Evolutionary conservation across 192 early-diverging fungal genomes (phyloP).

Genomic region (Rhizophagus prolifer): DNA sequence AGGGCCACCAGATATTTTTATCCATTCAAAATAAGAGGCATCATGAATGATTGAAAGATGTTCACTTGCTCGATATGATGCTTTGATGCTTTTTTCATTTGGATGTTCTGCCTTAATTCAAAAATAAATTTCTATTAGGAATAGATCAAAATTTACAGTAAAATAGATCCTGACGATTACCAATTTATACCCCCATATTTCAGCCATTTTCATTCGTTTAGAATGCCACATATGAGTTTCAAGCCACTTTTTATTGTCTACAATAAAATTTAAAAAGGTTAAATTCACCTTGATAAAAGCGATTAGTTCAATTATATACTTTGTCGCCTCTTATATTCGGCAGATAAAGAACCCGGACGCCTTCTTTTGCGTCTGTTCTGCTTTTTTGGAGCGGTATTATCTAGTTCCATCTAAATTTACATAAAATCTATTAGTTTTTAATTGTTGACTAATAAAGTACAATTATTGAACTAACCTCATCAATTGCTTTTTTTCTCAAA

Average conservation of each 20-base stretch:
- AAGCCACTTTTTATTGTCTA: slow-evolving; percentile 72
- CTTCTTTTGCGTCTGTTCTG: slow-evolving; percentile 21
- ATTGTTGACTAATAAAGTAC: background rate
- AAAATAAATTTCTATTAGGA: background rate
- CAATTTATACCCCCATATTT: slow-evolving; percentile 78
- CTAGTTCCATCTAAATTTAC: slow-evolving; percentile 14
- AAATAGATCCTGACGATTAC: slow-evolving; percentile 40
- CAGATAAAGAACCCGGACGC: background rate
- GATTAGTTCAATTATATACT: background rate
- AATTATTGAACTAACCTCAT: slow-evolving; percentile 53
- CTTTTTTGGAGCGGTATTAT: slow-evolving; percentile 14
- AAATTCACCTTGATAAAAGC: background rate
- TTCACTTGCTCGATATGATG: slow-evolving; percentile 73
- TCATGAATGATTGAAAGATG: slow-evolving; percentile 82
- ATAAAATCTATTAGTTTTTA: background rate
- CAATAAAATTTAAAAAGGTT: background rate
- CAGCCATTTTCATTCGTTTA: slow-evolving; percentile 94
- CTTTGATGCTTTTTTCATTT: slow-evolving; percentile 80
- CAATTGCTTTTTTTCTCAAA: slow-evolving; percentile 71
- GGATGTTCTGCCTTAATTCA: slow-evolving; percentile 68
- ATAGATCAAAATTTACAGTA: slow-evolving; percentile 27
- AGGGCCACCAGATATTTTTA: slow-evolving; percentile 67
- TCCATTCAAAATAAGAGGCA: slow-evolving; percentile 72
- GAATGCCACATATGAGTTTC: slow-evolving; percentile 99
- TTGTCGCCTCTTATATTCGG: slow-evolving; percentile 26